These are phyloP conservation scores for Cichorium intybus DNA, from an alignment of 140 eudicot genomes.

Conservation along the genomic window DNA sequence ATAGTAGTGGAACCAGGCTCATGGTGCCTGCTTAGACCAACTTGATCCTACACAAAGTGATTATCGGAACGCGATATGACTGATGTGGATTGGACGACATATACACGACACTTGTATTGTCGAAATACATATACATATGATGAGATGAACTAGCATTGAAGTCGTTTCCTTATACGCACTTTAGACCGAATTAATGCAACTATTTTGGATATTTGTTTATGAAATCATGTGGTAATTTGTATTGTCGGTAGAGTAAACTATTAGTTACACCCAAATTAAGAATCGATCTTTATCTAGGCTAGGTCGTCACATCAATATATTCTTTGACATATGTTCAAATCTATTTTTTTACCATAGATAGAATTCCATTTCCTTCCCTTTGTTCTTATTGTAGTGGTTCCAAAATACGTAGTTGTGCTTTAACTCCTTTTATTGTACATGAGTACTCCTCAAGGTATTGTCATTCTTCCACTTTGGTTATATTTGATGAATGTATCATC, in stretches of 20 bases:
- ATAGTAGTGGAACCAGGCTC: too few relatives aligned
- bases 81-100: too few relatives aligned
- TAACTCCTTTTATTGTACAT: too few relatives aligned
- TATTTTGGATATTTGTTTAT: not conserved
- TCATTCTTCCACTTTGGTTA: too few relatives aligned
- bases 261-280: not conserved
- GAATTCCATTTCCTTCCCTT: not conserved
- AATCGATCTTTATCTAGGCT: not conserved
- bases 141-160: too few relatives aligned
- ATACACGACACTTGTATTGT: too few relatives aligned
- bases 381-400: not conserved
- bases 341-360: not conserved
- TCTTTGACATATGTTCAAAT: constrained; percentile 3
- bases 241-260: not conserved
- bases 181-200: not conserved
- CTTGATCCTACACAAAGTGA: too few relatives aligned
- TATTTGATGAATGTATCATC: not conserved
- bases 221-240: not conserved
- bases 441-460: too few relatives aligned
- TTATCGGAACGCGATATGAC: too few relatives aligned
- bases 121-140: too few relatives aligned
- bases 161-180: not conserved
- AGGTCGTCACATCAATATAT: constrained; percentile 23
- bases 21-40: too few relatives aligned
- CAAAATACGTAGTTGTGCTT: not conserved